Conservation (phyloP, 2,329 filamentous ascomycete genomes). For the Westerdykella ornata region DNA sequence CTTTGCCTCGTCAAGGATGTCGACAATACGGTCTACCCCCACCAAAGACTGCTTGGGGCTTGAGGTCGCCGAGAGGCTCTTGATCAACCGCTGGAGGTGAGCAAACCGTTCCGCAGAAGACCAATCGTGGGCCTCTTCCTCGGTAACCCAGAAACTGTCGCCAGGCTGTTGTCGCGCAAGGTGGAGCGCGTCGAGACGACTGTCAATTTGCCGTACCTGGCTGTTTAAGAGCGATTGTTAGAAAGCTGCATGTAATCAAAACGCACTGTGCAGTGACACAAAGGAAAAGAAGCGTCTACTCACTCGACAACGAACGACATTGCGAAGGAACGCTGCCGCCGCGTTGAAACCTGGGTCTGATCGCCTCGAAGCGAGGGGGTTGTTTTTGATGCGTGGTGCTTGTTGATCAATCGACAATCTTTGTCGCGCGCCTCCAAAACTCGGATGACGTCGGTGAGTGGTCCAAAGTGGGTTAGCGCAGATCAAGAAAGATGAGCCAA, state of each 20-base stretch:
- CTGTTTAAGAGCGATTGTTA: conserved; percentile 28
- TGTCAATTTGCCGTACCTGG: conserved; percentile 52
- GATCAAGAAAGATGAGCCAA: too few relatives aligned
- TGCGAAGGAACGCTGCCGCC: conserved; percentile 12
- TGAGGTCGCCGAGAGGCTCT: conserved; percentile 63
- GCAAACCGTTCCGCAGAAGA: conserved; percentile 45
- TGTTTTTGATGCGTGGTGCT: neutral
- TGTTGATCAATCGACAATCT: too few relatives aligned
- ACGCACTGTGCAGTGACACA: neutral
- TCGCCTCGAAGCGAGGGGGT: neutral
- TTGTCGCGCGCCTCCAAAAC: too few relatives aligned
- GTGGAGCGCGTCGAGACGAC: conserved; percentile 53
- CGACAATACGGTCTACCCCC: conserved; percentile 50
- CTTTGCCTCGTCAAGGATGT: conserved; percentile 57
- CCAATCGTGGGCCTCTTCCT: conserved; percentile 31
- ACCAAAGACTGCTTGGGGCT: conserved; percentile 58
- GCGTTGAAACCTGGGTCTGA: conserved; percentile 12
- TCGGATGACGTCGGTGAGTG: too few relatives aligned
- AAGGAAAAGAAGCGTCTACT: conserved; percentile 12
- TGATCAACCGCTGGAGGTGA: conserved; percentile 61
- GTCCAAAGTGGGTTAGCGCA: too few relatives aligned
- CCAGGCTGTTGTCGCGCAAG: conserved; percentile 33
- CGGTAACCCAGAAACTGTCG: conserved; percentile 24
- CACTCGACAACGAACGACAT: conserved; percentile 42
- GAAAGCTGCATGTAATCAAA: conserved; percentile 1